Evolutionary conservation across 1,284 basidiomycete species (phyloP).

Genomic region (Naganishia sp.): DNA sequence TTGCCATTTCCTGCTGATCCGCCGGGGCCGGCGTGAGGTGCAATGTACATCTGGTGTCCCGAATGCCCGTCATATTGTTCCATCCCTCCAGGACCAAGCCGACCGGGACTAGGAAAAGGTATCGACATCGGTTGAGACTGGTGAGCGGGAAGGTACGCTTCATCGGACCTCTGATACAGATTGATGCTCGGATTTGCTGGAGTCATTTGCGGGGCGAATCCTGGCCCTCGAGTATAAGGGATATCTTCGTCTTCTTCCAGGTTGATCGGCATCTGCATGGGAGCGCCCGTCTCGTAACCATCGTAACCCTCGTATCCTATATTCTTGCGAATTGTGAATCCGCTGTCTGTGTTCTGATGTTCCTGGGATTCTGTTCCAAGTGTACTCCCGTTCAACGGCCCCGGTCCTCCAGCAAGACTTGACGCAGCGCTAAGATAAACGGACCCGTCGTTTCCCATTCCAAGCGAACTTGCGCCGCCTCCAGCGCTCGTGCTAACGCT

Average conservation of each 20-base stretch:
- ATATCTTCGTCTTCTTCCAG: conserved; percentile 17
- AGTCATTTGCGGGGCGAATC: not conserved
- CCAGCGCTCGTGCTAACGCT: conserved; percentile 8
- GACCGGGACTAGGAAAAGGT: conserved; percentile 7
- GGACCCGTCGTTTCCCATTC: conserved; percentile 13
- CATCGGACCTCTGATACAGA: conserved; percentile 8
- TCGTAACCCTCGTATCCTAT: too few species aligned
- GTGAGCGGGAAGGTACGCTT: conserved; percentile 1
- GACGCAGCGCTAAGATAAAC: conserved; percentile 22
- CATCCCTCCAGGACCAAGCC: conserved; percentile 2
- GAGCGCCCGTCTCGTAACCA: not conserved
- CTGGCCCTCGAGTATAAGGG: not conserved
- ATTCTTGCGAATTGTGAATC: not conserved
- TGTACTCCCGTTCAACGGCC: not conserved
- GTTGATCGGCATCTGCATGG: conserved; percentile 20
- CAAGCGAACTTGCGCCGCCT: conserved; percentile 2
- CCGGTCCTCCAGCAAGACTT: conserved; percentile 3
- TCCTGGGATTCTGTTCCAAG: not conserved
- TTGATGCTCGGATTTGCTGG: conserved; percentile 22
- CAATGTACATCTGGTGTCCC: conserved; percentile 11
- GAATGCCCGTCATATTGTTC: conserved; percentile 6
- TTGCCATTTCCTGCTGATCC: conserved; percentile 4
- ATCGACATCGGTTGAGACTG: conserved; percentile 20
- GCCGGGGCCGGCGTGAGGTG: not conserved
- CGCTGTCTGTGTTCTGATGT: not conserved